Evolutionary conservation across 495 filamentous ascomycete genomes (phyloP).

Genomic region (Amniculicola lignicola): DNA sequence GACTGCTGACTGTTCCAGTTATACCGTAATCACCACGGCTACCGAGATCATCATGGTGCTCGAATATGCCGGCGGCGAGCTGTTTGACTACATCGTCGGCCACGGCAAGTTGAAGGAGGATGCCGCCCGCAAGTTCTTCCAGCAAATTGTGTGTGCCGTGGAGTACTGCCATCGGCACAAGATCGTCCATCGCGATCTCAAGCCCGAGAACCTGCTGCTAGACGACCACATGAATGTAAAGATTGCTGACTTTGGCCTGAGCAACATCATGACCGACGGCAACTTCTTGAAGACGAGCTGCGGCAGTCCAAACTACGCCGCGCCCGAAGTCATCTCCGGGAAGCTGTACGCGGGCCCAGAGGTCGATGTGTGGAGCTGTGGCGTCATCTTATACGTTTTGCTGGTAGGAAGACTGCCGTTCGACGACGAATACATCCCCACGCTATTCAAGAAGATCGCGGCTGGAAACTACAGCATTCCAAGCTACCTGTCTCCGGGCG

Average conservation of each 20-base stretch:
- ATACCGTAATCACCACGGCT: conserved; percentile 91
- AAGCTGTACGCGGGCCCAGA: conserved; percentile 97
- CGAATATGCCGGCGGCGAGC: conserved; percentile 91
- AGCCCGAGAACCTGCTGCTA: conserved; percentile 93
- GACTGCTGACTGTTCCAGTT: conserved; percentile 51
- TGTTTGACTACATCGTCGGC: conserved; percentile 95
- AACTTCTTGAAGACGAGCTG: conserved; percentile 99
- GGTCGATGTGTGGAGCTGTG: conserved; percentile 99
- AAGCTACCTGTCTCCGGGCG: conserved; percentile 79
- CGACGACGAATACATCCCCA: conserved; percentile 93
- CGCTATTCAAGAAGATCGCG: conserved; percentile 84
- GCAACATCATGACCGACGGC: conserved; percentile 99
- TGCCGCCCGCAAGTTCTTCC: conserved; percentile 92
- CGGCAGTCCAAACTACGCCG: conserved; percentile 96
- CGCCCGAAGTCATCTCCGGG: conserved; percentile 94
- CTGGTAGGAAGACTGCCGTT: conserved; percentile 90
- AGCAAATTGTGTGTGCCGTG: conserved; percentile 98
- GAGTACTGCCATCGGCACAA: conserved; percentile 99
- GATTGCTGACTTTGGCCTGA: conserved; percentile 96
- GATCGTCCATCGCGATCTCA: conserved; percentile 95
- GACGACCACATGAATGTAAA: conserved; percentile 95
- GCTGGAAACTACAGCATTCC: conserved; percentile 87
- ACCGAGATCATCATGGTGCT: conserved; percentile 98
- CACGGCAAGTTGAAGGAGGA: conserved; percentile 85
- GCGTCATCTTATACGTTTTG: conserved; percentile 95